phyloP scores from a whole-genome alignment of 306 rosid genomes.

The Oxytropis ochrocephala region DNA sequence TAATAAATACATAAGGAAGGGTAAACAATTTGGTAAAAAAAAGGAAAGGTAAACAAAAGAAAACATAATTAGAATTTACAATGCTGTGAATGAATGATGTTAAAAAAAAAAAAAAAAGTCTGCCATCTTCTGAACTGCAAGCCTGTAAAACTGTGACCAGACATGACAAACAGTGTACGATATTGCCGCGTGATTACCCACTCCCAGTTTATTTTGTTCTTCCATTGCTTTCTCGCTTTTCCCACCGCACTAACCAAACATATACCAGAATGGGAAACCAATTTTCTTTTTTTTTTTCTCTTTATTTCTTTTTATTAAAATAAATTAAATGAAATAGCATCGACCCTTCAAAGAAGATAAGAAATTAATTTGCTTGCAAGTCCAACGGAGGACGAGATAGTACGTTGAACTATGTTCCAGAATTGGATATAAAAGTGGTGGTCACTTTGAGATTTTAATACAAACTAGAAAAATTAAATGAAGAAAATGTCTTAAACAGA shows the following conservation, averaged over 20 bases:
- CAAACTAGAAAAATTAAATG: no score
- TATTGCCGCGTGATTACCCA: slow-evolving; percentile 31
- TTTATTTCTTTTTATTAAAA: neutral
- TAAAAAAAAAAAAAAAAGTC: neutral
- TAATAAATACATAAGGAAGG: no score
- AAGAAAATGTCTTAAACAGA: neutral
- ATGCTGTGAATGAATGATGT: neutral
- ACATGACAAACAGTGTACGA: slow-evolving; percentile 34
- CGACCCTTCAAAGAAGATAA: slow-evolving; percentile 15
- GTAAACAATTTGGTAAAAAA: no score
- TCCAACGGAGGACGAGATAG: slow-evolving; percentile 16
- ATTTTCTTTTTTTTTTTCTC: neutral
- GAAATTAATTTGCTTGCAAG: slow-evolving; percentile 6
- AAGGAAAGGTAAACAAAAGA: no score
- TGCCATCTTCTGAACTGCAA: slow-evolving; percentile 32
- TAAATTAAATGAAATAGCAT: neutral
- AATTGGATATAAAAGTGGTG: neutral
- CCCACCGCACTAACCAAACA: slow-evolving; percentile 24
- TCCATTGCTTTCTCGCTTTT: slow-evolving; percentile 27
- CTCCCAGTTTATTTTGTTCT: slow-evolving; percentile 19
- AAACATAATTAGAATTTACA: neutral
- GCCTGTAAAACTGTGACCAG: slow-evolving; percentile 22
- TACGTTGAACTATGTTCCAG: neutral
- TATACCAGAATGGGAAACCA: slow-evolving; percentile 11
- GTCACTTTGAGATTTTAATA: neutral